A percentile compares a stretch with the other conserved stretches of the same genome.
These are phyloP conservation scores for Pseudopyricularia cyperi DNA, from an alignment of 2,329 filamentous ascomycete genomes.

Conservation along the genomic window DNA sequence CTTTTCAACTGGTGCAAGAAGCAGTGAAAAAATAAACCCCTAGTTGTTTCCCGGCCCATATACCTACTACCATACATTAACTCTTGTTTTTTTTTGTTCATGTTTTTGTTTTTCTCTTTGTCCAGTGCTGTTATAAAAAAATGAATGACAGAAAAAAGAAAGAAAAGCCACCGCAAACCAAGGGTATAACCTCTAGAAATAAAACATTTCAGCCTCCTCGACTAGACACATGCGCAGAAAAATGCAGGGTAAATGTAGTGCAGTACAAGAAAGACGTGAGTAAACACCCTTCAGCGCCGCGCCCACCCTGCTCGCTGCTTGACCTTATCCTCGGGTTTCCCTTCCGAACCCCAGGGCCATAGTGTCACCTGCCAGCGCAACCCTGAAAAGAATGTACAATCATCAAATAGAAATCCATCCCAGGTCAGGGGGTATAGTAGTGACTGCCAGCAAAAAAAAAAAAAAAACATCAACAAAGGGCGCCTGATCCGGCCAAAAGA, in stretches of 20 bases:
- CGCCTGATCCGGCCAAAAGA: no score
- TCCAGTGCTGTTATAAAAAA: background rate
- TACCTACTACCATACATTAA: no score
- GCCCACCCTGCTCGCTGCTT: background rate
- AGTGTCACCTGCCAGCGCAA: background rate
- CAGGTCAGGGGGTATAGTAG: background rate
- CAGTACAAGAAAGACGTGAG: background rate
- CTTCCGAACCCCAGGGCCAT: background rate
- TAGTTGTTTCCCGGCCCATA: no score
- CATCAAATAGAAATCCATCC: no score
- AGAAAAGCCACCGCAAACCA: constrained; percentile 1
- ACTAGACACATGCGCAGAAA: background rate
- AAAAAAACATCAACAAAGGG: no score
- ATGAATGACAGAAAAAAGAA: background rate
- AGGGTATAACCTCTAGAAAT: constrained; percentile 4
- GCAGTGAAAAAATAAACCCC: no score
- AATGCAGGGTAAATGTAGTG: background rate
- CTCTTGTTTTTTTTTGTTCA: no score
- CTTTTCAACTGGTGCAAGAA: no score
- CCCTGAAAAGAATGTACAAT: no score
- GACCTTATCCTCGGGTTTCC: background rate
- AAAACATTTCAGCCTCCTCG: background rate
- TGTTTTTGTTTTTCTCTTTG: background rate
- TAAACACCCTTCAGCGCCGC: background rate
- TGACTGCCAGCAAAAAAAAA: background rate